Conservation (phyloP, 768 basidiomycete genomes). For the Pleurotus sapidus region DNA sequence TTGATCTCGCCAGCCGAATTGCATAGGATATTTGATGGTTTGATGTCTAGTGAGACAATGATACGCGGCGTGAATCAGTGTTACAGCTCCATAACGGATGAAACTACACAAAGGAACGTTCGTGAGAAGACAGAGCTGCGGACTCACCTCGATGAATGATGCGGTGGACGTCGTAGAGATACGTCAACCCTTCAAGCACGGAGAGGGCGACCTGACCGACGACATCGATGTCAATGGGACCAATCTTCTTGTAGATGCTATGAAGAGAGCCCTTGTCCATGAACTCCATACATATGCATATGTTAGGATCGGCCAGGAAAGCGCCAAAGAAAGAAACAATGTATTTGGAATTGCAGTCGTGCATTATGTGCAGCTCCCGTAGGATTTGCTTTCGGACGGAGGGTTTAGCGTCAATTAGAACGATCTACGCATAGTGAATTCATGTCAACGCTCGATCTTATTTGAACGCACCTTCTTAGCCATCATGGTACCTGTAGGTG, state of each 20-base stretch:
- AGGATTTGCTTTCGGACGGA: constrained; percentile 96
- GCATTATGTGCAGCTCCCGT: constrained; percentile 98
- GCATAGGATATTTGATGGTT: constrained; percentile 95
- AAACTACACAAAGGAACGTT: neutral
- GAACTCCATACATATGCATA: constrained; percentile 98
- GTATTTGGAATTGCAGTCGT: constrained; percentile 89
- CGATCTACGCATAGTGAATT: constrained; percentile 54
- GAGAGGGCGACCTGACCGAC: constrained; percentile 94
- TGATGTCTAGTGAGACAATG: constrained; percentile 73
- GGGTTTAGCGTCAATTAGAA: constrained; percentile 95
- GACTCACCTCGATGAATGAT: constrained; percentile 97
- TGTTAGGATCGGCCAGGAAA: constrained; percentile 94
- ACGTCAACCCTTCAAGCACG: constrained; percentile 92
- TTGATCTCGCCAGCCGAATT: constrained; percentile 97
- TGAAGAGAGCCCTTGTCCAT: constrained; percentile 95
- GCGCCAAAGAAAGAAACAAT: constrained; percentile 98
- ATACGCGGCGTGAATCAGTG: neutral
- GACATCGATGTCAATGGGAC: constrained; percentile 88
- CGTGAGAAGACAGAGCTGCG: neutral
- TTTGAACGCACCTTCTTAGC: constrained; percentile 83
- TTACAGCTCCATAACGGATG: neutral
- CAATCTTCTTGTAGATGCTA: constrained; percentile 94
- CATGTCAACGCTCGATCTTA: neutral
- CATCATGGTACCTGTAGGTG: constrained; percentile 90
- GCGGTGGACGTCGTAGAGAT: constrained; percentile 94